phyloP scores from a whole-genome alignment of 441 rosid species.

The Corymbia calophylla region DNA sequence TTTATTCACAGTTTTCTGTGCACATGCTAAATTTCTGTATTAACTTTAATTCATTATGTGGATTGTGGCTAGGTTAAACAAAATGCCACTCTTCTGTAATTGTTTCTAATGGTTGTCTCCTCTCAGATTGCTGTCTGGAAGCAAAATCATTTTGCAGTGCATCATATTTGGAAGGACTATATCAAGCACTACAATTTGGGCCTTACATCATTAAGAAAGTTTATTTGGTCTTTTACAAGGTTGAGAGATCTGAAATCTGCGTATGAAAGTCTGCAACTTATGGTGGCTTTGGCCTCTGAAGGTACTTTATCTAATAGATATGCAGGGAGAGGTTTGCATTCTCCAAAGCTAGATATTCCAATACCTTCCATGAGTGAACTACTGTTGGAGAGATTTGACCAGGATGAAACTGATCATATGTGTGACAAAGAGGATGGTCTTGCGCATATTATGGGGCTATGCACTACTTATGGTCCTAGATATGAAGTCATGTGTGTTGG shows the following conservation, averaged over 20 bases:
- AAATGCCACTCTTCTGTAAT: background rate
- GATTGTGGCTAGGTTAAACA: background rate
- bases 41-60: background rate
- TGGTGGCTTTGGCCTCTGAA: constrained; percentile 53
- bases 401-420: background rate
- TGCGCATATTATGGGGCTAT: background rate
- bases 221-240: constrained; percentile 58
- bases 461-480: background rate
- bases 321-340: constrained; percentile 19
- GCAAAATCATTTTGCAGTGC: constrained; percentile 2
- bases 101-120: background rate
- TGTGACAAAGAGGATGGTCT: background rate
- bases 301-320: constrained; percentile 16
- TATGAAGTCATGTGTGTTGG: constrained; percentile 12
- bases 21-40: background rate
- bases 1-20: background rate
- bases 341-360: constrained; percentile 62
- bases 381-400: constrained; percentile 17
- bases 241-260: constrained; percentile 73
- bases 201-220: constrained; percentile 36
- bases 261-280: constrained; percentile 55
- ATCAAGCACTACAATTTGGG: constrained; percentile 45
- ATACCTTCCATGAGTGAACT: constrained; percentile 37
- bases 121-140: constrained; percentile 12
- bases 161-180: constrained; percentile 63